Evolutionary conservation across 140 eudicot species (phyloP), one percentile per base, ranked within the genome.

Genomic region (Senecio squalidus): DNA sequence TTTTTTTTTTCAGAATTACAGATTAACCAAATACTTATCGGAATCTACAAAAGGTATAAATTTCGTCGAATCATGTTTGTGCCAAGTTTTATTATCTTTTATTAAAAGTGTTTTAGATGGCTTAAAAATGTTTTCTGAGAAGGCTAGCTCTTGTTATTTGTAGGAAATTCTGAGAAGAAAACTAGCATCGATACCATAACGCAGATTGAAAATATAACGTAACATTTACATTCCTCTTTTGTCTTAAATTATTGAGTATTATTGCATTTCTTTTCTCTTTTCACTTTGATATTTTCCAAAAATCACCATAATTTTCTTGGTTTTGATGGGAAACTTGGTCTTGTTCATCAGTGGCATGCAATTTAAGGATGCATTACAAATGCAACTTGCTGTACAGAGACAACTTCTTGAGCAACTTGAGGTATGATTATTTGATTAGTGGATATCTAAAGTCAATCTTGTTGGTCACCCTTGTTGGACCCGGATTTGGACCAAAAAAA

Each of bases 361-460:
- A 68, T 66, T 76, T 33, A 79, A 47, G 54, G 90, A 79, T 56
- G 85, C 82, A 13, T 55, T 86, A 11, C 81, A 77, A 63, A 51
- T 77, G 67, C 93, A 86, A 62, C 79, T 86, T n/a, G 85, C 76
- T 28, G 80, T 80, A 6, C 95, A 86, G 62, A 74, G 80, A 74
- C 81, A 72, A 43, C 93, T 86, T 55, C 93, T 72, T 50, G 93
- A 80, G 27, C 96, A 80, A 60, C 49, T 87, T 64, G 96, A 87
- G 89, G 96, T 87, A 54, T 26, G 39, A 40, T 41, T 28, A 24
- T 45, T 46, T n/a, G n/a, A n/a, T n/a, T 8, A 44, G 13, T 30
- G 9, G 9, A 15, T 5, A 3, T 27, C 13, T 26, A 11, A 13
- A 2, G 15, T 26, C n/a, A n/a, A n/a, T 31, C 9, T 31, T 31